Evolutionary conservation across 2,329 filamentous ascomycete genomes (phyloP).

Genomic region (Leptosphaerulina australis): DNA sequence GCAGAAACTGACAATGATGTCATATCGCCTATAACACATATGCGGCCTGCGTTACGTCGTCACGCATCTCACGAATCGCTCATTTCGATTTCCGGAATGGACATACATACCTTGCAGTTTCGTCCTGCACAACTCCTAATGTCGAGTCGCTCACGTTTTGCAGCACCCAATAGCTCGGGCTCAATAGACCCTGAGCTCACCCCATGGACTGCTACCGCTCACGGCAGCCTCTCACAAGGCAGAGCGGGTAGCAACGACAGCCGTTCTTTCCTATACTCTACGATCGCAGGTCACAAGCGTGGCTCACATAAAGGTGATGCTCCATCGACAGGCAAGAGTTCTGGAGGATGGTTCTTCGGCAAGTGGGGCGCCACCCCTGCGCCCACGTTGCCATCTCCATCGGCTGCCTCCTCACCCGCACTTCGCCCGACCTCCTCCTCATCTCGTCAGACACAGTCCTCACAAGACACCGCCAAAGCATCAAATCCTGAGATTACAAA

Average conservation of each 20-base stretch:
- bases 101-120: slow-evolving; percentile 81
- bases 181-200: slow-evolving; percentile 49
- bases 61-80: slow-evolving; percentile 85
- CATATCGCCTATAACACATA: slow-evolving; percentile 37
- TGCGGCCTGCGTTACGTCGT: slow-evolving; percentile 62
- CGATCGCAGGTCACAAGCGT: slow-evolving; percentile 37
- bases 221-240: slow-evolving; percentile 58
- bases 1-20: slow-evolving; percentile 43
- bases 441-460: slow-evolving; percentile 32
- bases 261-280: slow-evolving; percentile 56
- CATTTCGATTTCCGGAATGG: slow-evolving; percentile 83
- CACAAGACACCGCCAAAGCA: slow-evolving; percentile 17
- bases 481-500: background rate
- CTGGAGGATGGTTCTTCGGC: slow-evolving; percentile 70
- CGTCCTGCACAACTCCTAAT: slow-evolving; percentile 76
- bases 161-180: slow-evolving; percentile 53
- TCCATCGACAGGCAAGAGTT: slow-evolving; percentile 52
- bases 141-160: slow-evolving; percentile 58
- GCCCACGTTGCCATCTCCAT: slow-evolving; percentile 37
- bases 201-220: slow-evolving; percentile 54
- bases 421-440: slow-evolving; percentile 29
- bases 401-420: slow-evolving; percentile 38
- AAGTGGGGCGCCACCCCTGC: slow-evolving; percentile 65
- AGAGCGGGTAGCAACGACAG: slow-evolving; percentile 61
- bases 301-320: slow-evolving; percentile 27